A percentile compares a stretch with the other conserved stretches of the same genome.
Evolutionary conservation across 805 yeast genomes (phyloP).

Genomic region (Wickerhamomyces ciferrii): DNA sequence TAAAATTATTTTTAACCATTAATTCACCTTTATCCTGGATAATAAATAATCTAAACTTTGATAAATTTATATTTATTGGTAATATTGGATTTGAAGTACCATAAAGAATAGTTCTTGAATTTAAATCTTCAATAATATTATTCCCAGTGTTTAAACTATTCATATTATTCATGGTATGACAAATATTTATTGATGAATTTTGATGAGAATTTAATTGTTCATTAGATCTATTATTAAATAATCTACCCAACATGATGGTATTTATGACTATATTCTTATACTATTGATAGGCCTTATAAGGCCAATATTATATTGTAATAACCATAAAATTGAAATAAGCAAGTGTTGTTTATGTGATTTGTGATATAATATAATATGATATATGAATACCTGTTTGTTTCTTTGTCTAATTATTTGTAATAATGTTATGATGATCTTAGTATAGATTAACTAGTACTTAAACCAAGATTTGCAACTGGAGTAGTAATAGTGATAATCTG

Average conservation of each 20-base stretch:
- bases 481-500: no score
- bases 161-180: no score
- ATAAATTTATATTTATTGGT: constrained; percentile 2
- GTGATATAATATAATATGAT: no score
- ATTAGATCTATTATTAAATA: neutral
- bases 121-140: constrained; percentile 20
- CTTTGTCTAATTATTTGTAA: no score
- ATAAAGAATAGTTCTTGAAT: constrained; percentile 20
- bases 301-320: neutral
- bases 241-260: neutral
- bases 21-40: constrained; percentile 33
- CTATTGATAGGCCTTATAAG: neutral
- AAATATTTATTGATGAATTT: no score
- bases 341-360: no score
- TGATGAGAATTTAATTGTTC: neutral
- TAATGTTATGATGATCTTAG: no score
- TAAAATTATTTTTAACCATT: constrained; percentile 29
- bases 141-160: no score
- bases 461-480: no score
- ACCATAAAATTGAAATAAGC: neutral
- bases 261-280: neutral
- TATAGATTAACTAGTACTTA: no score
- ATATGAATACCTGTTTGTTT: no score
- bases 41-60: constrained; percentile 27
- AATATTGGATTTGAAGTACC: constrained; percentile 16